Base-by-base conservation (phyloP, 768 basidiomycete species). In the Paxillus ammoniavirescens region DNA sequence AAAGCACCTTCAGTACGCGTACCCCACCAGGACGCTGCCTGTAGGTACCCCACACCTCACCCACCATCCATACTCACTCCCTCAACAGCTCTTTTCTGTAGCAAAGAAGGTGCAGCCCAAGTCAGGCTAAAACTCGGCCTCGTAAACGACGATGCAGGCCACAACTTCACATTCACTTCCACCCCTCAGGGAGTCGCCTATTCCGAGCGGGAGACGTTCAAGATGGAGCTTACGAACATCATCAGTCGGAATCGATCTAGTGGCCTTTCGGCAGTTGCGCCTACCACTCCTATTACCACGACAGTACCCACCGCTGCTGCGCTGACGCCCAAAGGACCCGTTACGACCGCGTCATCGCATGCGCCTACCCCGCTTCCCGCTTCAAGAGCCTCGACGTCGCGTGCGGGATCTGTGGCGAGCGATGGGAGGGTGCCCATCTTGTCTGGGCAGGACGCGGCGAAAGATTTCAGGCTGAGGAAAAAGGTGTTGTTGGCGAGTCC, bases 121-220 rank as follows among this genome's bases (percentile, higher is more conserved):
- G 88, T 91, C 61, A 79, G 84, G 45, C 75, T 93, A 45, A 93
- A 93, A 64, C 72, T 95, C 33, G 84, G 81, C 2, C 75, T 92
- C 31, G 69, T 82, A 49, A 77, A 75, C 45, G 83, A 91, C 66
- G 87, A 89, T 52, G 77, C 77, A 12, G 89, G 87, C 8, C 87
- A 91, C 74, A 89, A 85, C 62, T 95, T 94, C 69, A 87, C 87
- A 1, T 93, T 91, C 72, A 83, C 80, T 2, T 81, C 87, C 1
- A 47, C 43, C 2, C 81, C 87, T 2, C 81, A 79, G 53, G 71
- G 82, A 0, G 21, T 79, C 60, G 89, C 91, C 33, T 73, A 81
- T 51, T 63, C 73, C 26, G 92, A 94, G 65, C 82, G 92, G 61
- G 91, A 92, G 72, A 77, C 77, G 60, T 93, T 93, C 80, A 93